Base-by-base conservation (phyloP, 140 eudicot species). In the Erigeron philadelphicus region DNA sequence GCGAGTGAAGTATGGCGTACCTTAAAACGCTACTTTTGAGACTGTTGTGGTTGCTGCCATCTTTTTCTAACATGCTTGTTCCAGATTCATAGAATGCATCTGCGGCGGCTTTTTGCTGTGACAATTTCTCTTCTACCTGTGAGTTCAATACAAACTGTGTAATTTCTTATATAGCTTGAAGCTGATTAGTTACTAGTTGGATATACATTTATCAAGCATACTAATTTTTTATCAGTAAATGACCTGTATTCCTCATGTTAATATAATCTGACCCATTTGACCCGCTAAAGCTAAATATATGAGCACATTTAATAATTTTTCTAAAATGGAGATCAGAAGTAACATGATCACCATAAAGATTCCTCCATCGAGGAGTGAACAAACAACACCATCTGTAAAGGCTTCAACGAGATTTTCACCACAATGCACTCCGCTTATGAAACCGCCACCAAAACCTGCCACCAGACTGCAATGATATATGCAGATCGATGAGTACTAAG, bases 371-470 rank as follows among this genome's bases (percentile, higher is more conserved):
- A 84, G 61, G n/a, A 88, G 85, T 16, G 95, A 88, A 75, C 85
- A 85, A 76, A 83, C 73, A 49, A 85, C 59, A 6, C 95, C 95
- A 61, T 88, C 83, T 6, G 84, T 63, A 42, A 81, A 56, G 10
- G 72, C 85, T 61, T 79, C 83, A 12, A 75, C 65, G 41, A 81
- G 76, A 38, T 0, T 84, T 73, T 88, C 83, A 31, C 92, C 95
- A 31, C 89, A 82, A n/a, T 85, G 89, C 73, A 88, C 72, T 15
- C 89, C 67, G 76, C 83, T 85, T 85, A 81, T 52, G 25, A 85
- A 82, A 59, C 95, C 95, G 15, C 92, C 85, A 65, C 95, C 95
- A 79, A 88, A 88, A 68, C 92, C 89, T 16, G 95, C 89, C 46
- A 79, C 81, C 95, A 88, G 83, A 64, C 95, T 88, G 87, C 83